These are phyloP conservation scores for Sporothrix inflata DNA, from an alignment of 2,329 filamentous ascomycete genomes.

Conservation along the genomic window DNA sequence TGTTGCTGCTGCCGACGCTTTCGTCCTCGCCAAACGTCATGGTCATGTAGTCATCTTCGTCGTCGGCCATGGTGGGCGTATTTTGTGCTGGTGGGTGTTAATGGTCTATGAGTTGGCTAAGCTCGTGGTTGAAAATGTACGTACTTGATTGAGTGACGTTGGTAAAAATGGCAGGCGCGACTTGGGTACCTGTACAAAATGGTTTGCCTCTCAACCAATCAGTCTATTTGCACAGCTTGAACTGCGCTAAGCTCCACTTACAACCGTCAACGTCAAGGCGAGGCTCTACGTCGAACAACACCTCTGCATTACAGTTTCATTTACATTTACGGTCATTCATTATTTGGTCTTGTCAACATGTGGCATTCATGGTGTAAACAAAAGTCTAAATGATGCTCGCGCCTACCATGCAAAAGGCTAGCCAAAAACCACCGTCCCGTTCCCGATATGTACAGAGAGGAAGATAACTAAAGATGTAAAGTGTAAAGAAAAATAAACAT, in stretches of 20 bases:
- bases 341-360: background rate
- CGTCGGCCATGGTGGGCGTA: slow-evolving; percentile 45
- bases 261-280: background rate
- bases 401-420: slow-evolving; percentile 18
- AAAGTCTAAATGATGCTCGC: background rate
- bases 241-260: background rate
- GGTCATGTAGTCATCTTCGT: slow-evolving; percentile 95
- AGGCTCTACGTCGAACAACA: no score
- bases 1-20: slow-evolving; percentile 40
- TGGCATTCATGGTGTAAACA: background rate
- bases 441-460: slow-evolving; percentile 4
- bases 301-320: background rate
- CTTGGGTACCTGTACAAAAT: background rate
- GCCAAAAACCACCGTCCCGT: background rate
- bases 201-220: background rate
- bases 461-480: background rate
- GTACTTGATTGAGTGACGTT: background rate
- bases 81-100: background rate
- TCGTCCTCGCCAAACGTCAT: slow-evolving; percentile 80
- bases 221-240: background rate
- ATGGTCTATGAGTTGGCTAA: background rate
- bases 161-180: background rate
- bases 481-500: background rate
- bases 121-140: background rate
- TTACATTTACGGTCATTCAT: background rate